phyloP scores from a whole-genome alignment of 192 early-diverging fungal genomes.

The Umbelopsis sp. region DNA sequence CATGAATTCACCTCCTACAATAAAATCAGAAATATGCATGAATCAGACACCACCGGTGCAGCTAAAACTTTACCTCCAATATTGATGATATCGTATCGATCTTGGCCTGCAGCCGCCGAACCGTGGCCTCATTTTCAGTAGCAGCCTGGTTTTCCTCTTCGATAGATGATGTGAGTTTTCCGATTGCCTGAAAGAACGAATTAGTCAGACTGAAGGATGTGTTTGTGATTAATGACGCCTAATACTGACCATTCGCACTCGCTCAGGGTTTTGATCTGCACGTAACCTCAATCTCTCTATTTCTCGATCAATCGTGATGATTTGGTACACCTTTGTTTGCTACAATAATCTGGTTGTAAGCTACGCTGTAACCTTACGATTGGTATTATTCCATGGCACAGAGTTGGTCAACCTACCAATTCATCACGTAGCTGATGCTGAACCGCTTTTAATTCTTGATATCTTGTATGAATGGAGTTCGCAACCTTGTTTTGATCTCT shows the following conservation, averaged over 20 bases:
- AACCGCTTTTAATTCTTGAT: slow-evolving; percentile 2
- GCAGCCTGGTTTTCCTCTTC: slow-evolving; percentile 18
- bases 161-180: neutral
- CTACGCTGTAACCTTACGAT: too few relatives aligned
- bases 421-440: slow-evolving; percentile 15
- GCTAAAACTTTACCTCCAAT: neutral
- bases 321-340: slow-evolving; percentile 10
- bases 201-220: neutral
- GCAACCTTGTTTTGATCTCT: slow-evolving; percentile 5
- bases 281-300: slow-evolving; percentile 3
- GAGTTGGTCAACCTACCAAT: neutral
- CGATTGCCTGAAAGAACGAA: neutral
- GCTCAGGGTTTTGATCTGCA: slow-evolving; percentile 12
- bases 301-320: slow-evolving; percentile 18
- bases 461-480: slow-evolving; percentile 1
- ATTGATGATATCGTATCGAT: slow-evolving; percentile 14
- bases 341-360: neutral
- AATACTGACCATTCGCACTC: slow-evolving; percentile 13
- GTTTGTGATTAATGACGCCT: too few relatives aligned
- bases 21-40: neutral
- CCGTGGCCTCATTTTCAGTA: slow-evolving; percentile 8
- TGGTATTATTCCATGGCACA: too few relatives aligned
- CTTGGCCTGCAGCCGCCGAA: slow-evolving; percentile 6
- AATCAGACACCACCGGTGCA: neutral
- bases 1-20: slow-evolving; percentile 4